Percentiles rank a stretch among this genome's conserved stretches.
phyloP scores from a whole-genome alignment of 345 rosid species.

The Acer yangbiense region DNA sequence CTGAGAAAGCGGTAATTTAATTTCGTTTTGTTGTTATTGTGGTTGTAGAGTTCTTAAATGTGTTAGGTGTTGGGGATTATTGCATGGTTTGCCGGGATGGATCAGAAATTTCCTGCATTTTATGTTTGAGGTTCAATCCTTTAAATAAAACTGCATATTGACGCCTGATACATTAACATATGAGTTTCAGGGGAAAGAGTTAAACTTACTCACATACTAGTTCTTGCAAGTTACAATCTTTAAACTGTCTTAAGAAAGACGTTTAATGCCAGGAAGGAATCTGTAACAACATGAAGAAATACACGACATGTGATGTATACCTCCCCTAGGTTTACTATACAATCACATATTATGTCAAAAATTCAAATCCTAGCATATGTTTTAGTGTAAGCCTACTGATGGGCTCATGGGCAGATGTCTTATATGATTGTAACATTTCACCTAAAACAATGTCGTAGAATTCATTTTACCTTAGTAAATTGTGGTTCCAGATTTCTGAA shows the following conservation, averaged over 20 bases:
- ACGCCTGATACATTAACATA: neutral
- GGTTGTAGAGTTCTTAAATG: neutral
- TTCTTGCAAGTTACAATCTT: neutral
- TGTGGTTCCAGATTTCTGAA: neutral
- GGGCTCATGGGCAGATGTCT: neutral
- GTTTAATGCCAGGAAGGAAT: neutral
- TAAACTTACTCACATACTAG: neutral
- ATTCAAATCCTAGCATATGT: neutral
- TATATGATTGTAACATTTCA: neutral
- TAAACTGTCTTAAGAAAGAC: too few species aligned
- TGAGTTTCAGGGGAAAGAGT: too few species aligned
- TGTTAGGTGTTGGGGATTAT: neutral
- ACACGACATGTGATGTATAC: neutral
- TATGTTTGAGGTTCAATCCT: neutral
- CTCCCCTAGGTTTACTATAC: neutral
- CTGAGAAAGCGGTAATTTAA: slow-evolving; percentile 72
- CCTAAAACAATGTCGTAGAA: neutral
- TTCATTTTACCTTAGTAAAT: neutral
- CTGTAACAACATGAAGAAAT: neutral
- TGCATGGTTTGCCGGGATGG: neutral
- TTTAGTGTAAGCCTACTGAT: neutral
- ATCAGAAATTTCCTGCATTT: neutral
- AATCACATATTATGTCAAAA: neutral
- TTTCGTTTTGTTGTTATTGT: neutral
- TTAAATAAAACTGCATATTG: neutral